Conservation (phyloP, 768 basidiomycete species). For the Panellus pusillus region DNA sequence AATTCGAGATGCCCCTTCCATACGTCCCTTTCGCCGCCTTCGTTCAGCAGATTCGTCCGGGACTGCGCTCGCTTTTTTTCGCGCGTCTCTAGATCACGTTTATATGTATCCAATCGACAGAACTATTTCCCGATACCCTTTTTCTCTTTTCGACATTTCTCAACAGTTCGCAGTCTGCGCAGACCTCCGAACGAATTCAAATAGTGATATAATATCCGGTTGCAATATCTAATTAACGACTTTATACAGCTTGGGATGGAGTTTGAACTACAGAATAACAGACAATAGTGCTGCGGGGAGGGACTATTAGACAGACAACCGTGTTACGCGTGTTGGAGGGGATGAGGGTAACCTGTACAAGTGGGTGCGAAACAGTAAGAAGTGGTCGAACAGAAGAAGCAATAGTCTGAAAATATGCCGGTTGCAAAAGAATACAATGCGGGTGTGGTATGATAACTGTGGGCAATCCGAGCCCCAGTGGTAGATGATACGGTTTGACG, state of each 20-base stretch:
- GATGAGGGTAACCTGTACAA: slow-evolving; percentile 58
- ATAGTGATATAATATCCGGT: slow-evolving; percentile 26
- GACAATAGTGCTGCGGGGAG: slow-evolving; percentile 59
- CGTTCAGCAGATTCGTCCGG: no score
- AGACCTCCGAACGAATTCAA: neutral
- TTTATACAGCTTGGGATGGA: slow-evolving; percentile 57
- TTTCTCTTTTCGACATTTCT: neutral
- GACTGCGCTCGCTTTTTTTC: no score
- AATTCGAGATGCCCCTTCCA: no score
- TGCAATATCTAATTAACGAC: slow-evolving; percentile 39
- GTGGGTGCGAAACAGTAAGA: slow-evolving; percentile 47
- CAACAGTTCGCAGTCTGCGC: no score
- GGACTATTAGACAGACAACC: slow-evolving; percentile 71
- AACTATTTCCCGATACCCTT: neutral
- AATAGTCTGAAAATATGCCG: slow-evolving; percentile 60
- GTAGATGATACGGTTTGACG: slow-evolving; percentile 33
- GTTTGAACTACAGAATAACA: slow-evolving; percentile 69
- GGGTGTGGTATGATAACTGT: slow-evolving; percentile 52
- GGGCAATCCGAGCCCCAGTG: slow-evolving; percentile 39
- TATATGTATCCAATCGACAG: no score
- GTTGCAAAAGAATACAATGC: slow-evolving; percentile 68
- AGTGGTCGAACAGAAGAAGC: slow-evolving; percentile 49
- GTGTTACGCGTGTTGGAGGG: slow-evolving; percentile 47
- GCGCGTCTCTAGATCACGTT: no score
- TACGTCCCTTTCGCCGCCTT: no score